Evolutionary conservation across 768 basidiomycete genomes (phyloP).

Genomic region (Clathrus columnatus): DNA sequence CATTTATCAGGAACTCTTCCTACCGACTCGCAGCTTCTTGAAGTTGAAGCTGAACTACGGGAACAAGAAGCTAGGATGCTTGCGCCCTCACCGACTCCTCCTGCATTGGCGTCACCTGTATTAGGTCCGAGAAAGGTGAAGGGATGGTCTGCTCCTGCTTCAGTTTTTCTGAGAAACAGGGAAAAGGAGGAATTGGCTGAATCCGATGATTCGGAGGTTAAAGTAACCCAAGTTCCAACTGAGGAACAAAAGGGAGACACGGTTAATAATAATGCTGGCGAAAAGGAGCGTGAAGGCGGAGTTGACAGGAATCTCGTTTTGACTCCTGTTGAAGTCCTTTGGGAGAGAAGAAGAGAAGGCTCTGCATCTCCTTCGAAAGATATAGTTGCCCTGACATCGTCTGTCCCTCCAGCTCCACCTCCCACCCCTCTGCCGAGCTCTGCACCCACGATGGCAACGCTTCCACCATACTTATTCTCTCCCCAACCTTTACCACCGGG

Average conservation of each 20-base stretch:
- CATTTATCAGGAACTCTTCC: background rate
- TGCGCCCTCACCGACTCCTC: background rate
- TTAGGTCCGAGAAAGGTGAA: background rate
- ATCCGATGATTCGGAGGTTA: background rate
- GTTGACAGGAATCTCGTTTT: background rate
- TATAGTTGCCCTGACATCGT: background rate
- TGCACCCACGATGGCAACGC: too few species aligned
- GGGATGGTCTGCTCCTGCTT: background rate
- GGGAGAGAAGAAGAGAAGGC: background rate
- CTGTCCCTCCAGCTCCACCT: background rate
- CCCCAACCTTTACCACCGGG: background rate
- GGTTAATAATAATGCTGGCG: background rate
- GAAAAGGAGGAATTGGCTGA: background rate
- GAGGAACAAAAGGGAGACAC: background rate
- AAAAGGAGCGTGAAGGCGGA: background rate
- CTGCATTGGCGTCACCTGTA: background rate
- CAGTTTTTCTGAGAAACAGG: background rate
- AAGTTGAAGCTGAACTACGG: background rate
- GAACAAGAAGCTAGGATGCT: background rate
- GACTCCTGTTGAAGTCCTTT: background rate
- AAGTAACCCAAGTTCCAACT: background rate
- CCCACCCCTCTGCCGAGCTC: too few species aligned
- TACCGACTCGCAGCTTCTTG: background rate
- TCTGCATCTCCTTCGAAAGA: background rate
- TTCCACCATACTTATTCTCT: background rate